phyloP scores from a whole-genome alignment of 495 filamentous ascomycete genomes.

The Hypoxylon crocopeplum region DNA sequence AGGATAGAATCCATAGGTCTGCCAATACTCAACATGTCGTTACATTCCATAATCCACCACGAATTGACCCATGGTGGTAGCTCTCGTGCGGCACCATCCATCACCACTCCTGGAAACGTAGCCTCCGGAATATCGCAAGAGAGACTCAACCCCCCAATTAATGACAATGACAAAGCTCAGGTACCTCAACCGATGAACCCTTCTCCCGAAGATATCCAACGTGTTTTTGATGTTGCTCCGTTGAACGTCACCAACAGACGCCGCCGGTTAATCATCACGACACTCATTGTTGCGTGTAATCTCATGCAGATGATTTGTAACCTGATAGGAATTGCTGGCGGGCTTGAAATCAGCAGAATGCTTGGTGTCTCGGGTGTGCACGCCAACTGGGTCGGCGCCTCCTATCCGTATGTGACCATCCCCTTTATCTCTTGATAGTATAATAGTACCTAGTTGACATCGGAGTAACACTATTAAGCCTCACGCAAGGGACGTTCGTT shows the following conservation, averaged over 20 bases:
- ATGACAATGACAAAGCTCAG: neutral
- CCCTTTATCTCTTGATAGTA: neutral
- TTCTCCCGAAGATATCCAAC: conserved; percentile 19
- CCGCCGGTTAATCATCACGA: conserved; percentile 16
- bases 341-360: conserved; percentile 31
- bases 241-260: conserved; percentile 21
- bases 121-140: neutral
- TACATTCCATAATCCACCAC: conserved; percentile 15
- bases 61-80: neutral
- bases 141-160: neutral
- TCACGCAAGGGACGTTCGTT: conserved; percentile 60
- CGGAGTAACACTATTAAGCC: conserved; percentile 28
- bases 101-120: neutral
- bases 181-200: neutral
- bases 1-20: neutral
- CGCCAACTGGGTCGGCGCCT: conserved; percentile 42
- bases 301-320: conserved; percentile 43
- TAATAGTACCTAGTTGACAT: neutral
- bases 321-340: conserved; percentile 37
- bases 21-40: conserved; percentile 4
- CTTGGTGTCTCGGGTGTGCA: conserved; percentile 35
- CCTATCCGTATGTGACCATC: conserved; percentile 35
- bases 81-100: neutral
- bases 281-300: conserved; percentile 38
- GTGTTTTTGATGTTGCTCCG: conserved; percentile 26